These are phyloP conservation scores for Hypholoma fasciculare DNA, from an alignment of 768 basidiomycete genomes.

Conservation along the genomic window DNA sequence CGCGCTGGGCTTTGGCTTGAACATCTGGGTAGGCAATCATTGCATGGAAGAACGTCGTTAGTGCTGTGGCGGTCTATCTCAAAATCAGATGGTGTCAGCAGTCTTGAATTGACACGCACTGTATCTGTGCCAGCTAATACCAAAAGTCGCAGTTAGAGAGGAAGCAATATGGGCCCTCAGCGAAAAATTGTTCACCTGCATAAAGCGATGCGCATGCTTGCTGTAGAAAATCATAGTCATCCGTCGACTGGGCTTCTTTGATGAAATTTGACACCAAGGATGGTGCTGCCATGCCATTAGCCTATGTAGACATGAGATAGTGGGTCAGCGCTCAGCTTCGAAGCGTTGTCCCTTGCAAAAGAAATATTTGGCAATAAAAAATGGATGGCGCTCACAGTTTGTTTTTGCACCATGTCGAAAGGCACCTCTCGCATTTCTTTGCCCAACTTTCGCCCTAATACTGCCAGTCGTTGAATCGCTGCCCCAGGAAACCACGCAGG, in stretches of 20 bases:
- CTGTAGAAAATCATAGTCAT: background rate
- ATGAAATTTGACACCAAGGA: background rate
- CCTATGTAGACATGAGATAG: background rate
- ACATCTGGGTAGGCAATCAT: background rate
- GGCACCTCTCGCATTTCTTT: background rate
- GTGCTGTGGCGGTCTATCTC: background rate
- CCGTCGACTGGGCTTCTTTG: background rate
- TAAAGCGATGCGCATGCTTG: background rate
- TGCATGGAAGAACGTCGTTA: background rate
- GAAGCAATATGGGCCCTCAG: no score
- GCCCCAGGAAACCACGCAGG: background rate
- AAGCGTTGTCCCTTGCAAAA: no score
- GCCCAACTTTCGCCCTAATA: background rate
- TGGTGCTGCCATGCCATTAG: background rate
- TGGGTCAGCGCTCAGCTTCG: background rate
- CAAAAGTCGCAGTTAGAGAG: background rate
- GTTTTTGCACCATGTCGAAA: background rate
- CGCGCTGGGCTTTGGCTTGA: background rate
- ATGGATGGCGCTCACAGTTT: background rate
- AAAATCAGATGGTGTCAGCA: background rate
- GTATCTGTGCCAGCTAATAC: background rate
- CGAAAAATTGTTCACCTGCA: background rate
- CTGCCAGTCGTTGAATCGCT: background rate
- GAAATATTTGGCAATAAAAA: background rate
- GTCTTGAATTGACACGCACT: background rate